A percentile compares a stretch with the other conserved stretches of the same genome.
Conservation (phyloP, 73 alveolate species). For the Symbiodinium pilosum region DNA sequence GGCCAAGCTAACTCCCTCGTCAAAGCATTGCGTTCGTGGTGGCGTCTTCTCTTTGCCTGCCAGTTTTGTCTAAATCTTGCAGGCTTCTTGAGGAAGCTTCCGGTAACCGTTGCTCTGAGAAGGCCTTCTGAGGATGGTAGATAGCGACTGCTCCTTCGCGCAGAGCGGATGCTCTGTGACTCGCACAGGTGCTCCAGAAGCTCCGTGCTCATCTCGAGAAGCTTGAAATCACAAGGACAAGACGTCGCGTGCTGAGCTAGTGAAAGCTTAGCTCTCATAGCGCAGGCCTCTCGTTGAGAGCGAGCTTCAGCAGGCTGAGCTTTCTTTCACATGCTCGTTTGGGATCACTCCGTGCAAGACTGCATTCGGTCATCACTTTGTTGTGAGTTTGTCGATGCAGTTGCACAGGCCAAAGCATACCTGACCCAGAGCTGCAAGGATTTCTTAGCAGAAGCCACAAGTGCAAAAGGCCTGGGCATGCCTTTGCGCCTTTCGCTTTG, state of each 20-base stretch:
- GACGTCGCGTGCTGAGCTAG: too few species aligned
- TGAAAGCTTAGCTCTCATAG: too few species aligned
- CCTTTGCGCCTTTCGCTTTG: not conserved
- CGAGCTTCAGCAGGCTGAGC: not conserved
- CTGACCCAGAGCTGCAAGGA: slow-evolving; percentile 37
- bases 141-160: too few species aligned
- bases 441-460: slow-evolving; percentile 5
- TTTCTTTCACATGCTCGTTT: not conserved
- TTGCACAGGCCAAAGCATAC: slow-evolving; percentile 13
- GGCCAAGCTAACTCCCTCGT: too few species aligned
- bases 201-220: slow-evolving; percentile 17
- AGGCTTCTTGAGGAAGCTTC: slow-evolving; percentile 48
- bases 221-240: slow-evolving; percentile 52
- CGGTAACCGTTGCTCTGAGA: slow-evolving; percentile 2
- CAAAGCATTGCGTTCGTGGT: not conserved
- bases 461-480: not conserved
- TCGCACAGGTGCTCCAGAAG: not conserved
- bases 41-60: not conserved
- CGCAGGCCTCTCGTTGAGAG: not conserved
- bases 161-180: not conserved
- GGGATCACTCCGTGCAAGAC: too few species aligned
- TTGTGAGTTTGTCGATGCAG: not conserved
- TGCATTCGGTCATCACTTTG: not conserved
- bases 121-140: not conserved
- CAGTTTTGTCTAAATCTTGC: too few species aligned